These are phyloP conservation scores for Primulina eburnea DNA, from an alignment of 257 asterid species.

Conservation along the genomic window DNA sequence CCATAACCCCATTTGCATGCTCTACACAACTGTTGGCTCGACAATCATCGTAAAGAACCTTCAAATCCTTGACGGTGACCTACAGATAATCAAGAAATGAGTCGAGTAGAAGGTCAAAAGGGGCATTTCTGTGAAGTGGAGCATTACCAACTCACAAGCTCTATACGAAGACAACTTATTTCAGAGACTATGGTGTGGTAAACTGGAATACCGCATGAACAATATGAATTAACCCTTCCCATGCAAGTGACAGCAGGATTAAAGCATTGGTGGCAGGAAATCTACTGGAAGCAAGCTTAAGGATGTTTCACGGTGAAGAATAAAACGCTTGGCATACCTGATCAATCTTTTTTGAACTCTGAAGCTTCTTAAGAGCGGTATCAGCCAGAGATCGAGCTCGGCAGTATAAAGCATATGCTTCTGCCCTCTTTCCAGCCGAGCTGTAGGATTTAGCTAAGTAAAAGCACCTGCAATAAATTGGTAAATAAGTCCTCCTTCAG, in stretches of 20 bases:
- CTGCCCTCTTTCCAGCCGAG: conserved; percentile 87
- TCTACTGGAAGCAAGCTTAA: conserved; percentile 10
- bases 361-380: conserved; percentile 57
- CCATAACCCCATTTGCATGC: conserved; percentile 87
- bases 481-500: conserved; percentile 12
- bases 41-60: conserved; percentile 54
- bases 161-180: background rate
- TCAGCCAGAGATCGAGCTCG: conserved; percentile 68
- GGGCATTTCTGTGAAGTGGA: background rate
- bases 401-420: conserved; percentile 79
- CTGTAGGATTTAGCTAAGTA: conserved; percentile 94
- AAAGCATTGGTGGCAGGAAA: conserved; percentile 4
- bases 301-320: conserved; percentile 12
- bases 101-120: conserved; percentile 1
- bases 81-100: conserved; percentile 19
- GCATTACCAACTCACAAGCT: background rate
- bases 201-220: background rate
- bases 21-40: conserved; percentile 82
- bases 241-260: conserved; percentile 2
- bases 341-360: conserved; percentile 42
- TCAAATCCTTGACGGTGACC: conserved; percentile 65
- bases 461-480: conserved; percentile 70
- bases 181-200: background rate
- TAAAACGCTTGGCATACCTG: conserved; percentile 46
- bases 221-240: background rate